These are phyloP conservation scores for Boletus calvinii DNA, from an alignment of 1,284 basidiomycete genomes.

Conservation along the genomic window DNA sequence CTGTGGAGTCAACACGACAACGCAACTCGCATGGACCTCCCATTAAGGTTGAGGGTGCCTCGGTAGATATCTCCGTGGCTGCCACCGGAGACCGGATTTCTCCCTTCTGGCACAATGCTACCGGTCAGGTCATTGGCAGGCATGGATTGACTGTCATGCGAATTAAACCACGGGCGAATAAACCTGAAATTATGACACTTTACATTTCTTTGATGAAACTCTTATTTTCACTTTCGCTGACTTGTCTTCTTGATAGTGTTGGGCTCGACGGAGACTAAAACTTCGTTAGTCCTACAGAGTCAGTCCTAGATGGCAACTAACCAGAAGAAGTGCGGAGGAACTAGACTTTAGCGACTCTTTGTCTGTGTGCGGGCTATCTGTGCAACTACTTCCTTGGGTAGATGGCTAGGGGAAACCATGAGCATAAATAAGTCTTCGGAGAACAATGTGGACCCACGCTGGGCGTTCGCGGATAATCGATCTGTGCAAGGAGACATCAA, in stretches of 20 bases:
- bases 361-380: not conserved
- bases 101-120: constrained; percentile 12
- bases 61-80: constrained; percentile 23
- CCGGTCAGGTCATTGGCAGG: constrained; percentile 18
- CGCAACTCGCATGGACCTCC: constrained; percentile 19
- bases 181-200: not conserved
- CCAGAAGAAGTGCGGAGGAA: constrained; percentile 3
- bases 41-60: constrained; percentile 20
- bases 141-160: constrained; percentile 14
- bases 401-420: constrained; percentile 5
- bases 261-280: constrained; percentile 9
- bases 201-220: constrained; percentile 19
- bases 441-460: constrained; percentile 10
- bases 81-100: constrained; percentile 20
- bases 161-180: not conserved
- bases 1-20: not conserved
- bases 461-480: not conserved
- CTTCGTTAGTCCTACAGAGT: not conserved
- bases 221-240: constrained; percentile 8
- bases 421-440: not conserved
- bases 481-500: constrained; percentile 5
- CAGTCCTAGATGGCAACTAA: not conserved
- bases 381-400: not conserved
- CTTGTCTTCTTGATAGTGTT: not conserved
- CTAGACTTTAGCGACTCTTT: not conserved